These are phyloP conservation scores for Domatiomyces catenatus DNA, from an alignment of 2,329 filamentous ascomycete species.

Conservation along the genomic window DNA sequence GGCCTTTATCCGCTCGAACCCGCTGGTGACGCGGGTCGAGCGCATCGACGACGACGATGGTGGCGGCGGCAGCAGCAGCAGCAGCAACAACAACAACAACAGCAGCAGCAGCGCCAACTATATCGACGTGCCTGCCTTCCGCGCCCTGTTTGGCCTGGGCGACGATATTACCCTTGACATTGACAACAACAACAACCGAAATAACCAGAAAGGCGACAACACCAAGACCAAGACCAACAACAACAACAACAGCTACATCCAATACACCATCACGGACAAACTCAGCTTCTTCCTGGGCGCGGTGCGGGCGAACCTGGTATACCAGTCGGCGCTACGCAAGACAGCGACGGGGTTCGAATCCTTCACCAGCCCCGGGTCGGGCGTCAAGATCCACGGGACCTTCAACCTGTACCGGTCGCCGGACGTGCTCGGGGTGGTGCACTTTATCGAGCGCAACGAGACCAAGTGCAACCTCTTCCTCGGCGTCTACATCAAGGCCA, in stretches of 20 bases:
- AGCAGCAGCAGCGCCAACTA: slow-evolving; percentile 6
- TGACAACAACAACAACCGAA: background rate
- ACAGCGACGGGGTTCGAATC: slow-evolving; percentile 12
- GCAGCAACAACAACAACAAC: too few relatives aligned
- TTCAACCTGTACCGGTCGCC: slow-evolving; percentile 4
- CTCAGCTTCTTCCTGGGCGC: slow-evolving; percentile 1
- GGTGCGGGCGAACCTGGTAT: slow-evolving; percentile 9
- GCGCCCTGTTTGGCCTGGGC: slow-evolving; percentile 5
- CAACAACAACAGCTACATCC: slow-evolving; percentile 6
- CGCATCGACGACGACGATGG: slow-evolving; percentile 1
- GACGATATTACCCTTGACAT: slow-evolving; percentile 2
- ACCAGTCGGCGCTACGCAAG: slow-evolving; percentile 6
- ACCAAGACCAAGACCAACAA: background rate
- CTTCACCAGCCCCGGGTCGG: slow-evolving; percentile 13
- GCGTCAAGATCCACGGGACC: slow-evolving; percentile 11
- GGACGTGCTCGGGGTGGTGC: slow-evolving; percentile 4
- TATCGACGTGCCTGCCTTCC: slow-evolving; percentile 5
- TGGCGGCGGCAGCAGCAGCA: too few relatives aligned
- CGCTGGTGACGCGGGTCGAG: slow-evolving; percentile 6
- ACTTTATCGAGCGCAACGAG: slow-evolving; percentile 11
- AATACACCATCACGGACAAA: slow-evolving; percentile 16
- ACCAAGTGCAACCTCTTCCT: slow-evolving; percentile 9
- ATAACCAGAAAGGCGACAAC: background rate
- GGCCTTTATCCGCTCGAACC: slow-evolving; percentile 9
- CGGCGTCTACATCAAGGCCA: slow-evolving; percentile 12